phyloP scores from a whole-genome alignment of 495 filamentous ascomycete species.

The Xylaria longipes region DNA sequence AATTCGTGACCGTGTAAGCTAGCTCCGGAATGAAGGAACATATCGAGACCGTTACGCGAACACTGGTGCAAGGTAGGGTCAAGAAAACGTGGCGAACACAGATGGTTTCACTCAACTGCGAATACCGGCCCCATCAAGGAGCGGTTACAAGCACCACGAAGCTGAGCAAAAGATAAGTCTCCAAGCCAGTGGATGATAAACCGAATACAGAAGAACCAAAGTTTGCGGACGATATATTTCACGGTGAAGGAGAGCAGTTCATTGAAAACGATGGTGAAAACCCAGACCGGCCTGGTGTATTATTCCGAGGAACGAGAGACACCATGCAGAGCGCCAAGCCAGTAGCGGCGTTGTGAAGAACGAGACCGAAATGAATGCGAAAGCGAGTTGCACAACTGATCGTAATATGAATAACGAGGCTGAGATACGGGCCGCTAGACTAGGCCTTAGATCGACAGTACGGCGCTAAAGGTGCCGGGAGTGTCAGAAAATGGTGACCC shows the following conservation, averaged over 20 bases:
- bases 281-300: not conserved
- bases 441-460: conserved; percentile 5
- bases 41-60: conserved; percentile 28
- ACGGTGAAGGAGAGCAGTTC: not conserved
- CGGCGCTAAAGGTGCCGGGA: not conserved
- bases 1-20: conserved; percentile 64
- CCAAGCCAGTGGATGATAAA: conserved; percentile 3
- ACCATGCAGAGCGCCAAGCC: conserved; percentile 11
- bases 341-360: conserved; percentile 4
- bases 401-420: conserved; percentile 2
- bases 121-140: not conserved
- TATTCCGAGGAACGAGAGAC: not conserved
- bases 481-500: not conserved
- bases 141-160: not conserved
- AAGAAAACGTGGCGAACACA: conserved; percentile 3
- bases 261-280: not conserved
- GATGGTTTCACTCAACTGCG: not conserved
- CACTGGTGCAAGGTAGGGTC: not conserved
- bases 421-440: conserved; percentile 21
- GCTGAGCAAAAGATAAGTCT: not conserved
- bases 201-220: not conserved
- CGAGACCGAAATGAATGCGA: conserved; percentile 15
- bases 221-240: not conserved
- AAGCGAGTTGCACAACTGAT: not conserved
- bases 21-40: conserved; percentile 58